Conservation (phyloP, 2,329 filamentous ascomycete species). For the Pseudovirgaria hyperparasitica region DNA sequence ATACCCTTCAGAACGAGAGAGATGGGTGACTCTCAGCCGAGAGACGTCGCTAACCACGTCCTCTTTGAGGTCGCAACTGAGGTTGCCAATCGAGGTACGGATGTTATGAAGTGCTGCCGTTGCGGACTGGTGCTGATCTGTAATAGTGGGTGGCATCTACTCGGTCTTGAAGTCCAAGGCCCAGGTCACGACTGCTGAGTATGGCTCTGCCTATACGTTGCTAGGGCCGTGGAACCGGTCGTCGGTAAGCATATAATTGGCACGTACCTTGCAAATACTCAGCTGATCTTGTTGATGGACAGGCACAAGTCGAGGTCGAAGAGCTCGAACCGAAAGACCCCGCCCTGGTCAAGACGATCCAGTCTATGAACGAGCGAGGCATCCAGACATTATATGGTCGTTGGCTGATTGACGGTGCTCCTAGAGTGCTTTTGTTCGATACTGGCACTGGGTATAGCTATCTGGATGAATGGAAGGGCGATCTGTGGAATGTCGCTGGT, state of each 20-base stretch:
- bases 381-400: conserved; percentile 84
- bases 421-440: conserved; percentile 85
- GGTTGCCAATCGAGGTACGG: conserved; percentile 83
- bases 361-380: conserved; percentile 85
- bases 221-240: conserved; percentile 87
- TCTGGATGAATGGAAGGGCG: conserved; percentile 92
- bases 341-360: conserved; percentile 69
- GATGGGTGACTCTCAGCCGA: not conserved
- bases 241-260: conserved; percentile 49
- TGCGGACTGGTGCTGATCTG: conserved; percentile 9
- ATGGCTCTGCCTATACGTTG: conserved; percentile 93
- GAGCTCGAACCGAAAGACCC: conserved; percentile 74
- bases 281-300: conserved; percentile 12
- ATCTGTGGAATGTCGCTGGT: conserved; percentile 83
- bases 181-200: conserved; percentile 92
- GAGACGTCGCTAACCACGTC: conserved; percentile 87
- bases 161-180: conserved; percentile 98
- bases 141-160: conserved; percentile 88
- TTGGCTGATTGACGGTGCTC: conserved; percentile 95
- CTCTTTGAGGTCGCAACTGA: conserved; percentile 96
- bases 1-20: no score
- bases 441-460: conserved; percentile 86
- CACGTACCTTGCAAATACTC: conserved; percentile 3
- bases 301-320: conserved; percentile 98
- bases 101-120: conserved; percentile 4